phyloP scores from a whole-genome alignment of 1,284 basidiomycete genomes.

The Sporisorium sorghi region DNA sequence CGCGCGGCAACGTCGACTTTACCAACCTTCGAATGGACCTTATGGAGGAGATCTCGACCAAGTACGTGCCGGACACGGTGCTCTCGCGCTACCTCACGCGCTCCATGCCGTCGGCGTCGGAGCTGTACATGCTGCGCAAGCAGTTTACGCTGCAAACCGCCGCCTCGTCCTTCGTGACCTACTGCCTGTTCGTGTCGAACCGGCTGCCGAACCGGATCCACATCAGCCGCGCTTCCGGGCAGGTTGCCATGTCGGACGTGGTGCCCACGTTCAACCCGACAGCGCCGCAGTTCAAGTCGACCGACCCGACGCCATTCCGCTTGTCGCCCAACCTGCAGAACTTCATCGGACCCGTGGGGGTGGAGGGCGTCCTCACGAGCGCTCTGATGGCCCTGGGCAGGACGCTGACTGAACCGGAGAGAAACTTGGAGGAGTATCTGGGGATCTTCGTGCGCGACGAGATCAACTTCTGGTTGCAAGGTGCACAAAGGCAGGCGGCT shows the following conservation, averaged over 20 bases:
- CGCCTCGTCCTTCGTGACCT: slow-evolving; percentile 90
- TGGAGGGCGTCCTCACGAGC: slow-evolving; percentile 88
- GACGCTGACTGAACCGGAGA: slow-evolving; percentile 90
- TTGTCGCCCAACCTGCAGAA: slow-evolving; percentile 96
- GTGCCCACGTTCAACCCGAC: slow-evolving; percentile 72
- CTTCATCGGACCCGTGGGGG: slow-evolving; percentile 88
- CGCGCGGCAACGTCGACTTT: slow-evolving; percentile 73
- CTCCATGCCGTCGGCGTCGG: slow-evolving; percentile 84
- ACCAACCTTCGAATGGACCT: slow-evolving; percentile 85
- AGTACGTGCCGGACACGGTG: slow-evolving; percentile 90
- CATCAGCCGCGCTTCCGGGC: slow-evolving; percentile 77
- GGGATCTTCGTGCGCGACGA: slow-evolving; percentile 94
- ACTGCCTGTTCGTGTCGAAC: slow-evolving; percentile 84
- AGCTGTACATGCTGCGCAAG: slow-evolving; percentile 97
- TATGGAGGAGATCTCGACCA: slow-evolving; percentile 87
- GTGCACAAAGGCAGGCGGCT: slow-evolving; percentile 55
- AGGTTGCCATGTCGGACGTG: slow-evolving; percentile 65
- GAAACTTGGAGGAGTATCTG: slow-evolving; percentile 86
- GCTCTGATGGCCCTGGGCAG: slow-evolving; percentile 91
- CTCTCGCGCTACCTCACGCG: slow-evolving; percentile 89
- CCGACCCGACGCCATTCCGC: slow-evolving; percentile 93
- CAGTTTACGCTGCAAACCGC: slow-evolving; percentile 93
- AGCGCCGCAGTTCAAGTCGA: slow-evolving; percentile 79
- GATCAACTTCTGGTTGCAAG: slow-evolving; percentile 77
- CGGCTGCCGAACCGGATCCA: slow-evolving; percentile 88